Conservation (phyloP, 2,329 filamentous ascomycete genomes). For the Gyromitra esculenta region DNA sequence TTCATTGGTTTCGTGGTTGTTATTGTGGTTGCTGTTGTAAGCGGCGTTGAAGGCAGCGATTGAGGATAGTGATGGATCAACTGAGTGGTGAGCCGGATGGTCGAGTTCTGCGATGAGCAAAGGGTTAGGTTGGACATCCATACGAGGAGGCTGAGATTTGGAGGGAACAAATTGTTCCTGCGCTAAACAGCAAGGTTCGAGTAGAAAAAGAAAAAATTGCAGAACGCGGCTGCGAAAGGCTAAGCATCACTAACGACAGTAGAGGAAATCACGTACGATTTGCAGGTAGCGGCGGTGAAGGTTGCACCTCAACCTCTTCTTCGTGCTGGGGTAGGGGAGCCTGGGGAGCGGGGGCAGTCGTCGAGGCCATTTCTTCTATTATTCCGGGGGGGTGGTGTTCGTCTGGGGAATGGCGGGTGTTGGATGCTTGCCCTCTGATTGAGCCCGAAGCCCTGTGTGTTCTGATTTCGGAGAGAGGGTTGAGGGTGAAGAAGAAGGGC, state of each 20-base stretch:
- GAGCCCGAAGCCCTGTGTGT: conserved; percentile 54
- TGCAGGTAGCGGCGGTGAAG: conserved; percentile 34
- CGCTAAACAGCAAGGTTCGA: conserved; percentile 27
- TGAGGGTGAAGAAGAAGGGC: conserved; percentile 52
- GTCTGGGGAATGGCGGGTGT: conserved; percentile 9
- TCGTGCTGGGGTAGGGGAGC: conserved; percentile 30
- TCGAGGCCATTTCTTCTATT: conserved; percentile 42
- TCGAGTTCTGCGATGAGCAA: conserved; percentile 39
- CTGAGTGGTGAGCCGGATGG: conserved; percentile 39
- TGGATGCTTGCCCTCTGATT: conserved; percentile 52
- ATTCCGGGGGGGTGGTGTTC: conserved; percentile 22
- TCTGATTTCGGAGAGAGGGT: conserved; percentile 49
- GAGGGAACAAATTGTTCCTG: conserved; percentile 28
- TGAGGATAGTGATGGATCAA: conserved; percentile 52
- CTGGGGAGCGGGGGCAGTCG: conserved; percentile 32
- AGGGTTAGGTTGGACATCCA: conserved; percentile 22
- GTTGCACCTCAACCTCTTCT: conserved; percentile 41
- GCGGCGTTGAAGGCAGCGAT: conserved; percentile 55
- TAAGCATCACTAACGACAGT: conserved; percentile 25
- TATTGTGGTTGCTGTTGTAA: conserved; percentile 29
- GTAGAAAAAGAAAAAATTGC: conserved; percentile 28
- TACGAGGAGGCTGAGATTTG: background rate
- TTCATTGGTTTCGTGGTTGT: conserved; percentile 43
- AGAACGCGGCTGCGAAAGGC: conserved; percentile 26
- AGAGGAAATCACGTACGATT: conserved; percentile 41